Base-by-base conservation (phyloP, 202 grass and related monocot species). In the Brachypodium distachyon region DNA sequence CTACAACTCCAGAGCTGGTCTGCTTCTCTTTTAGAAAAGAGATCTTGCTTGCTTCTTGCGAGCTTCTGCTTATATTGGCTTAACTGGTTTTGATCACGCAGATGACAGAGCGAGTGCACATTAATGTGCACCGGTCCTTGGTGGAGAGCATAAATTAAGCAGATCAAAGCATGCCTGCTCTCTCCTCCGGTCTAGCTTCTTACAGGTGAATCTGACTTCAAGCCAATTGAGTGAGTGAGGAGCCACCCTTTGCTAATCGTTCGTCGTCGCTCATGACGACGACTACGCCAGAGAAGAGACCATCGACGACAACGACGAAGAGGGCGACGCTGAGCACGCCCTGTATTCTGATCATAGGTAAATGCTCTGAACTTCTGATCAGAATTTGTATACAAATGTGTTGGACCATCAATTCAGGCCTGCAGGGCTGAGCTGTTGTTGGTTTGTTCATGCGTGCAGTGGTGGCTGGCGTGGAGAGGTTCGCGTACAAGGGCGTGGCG, bases 381-480 rank as follows among this genome's bases (percentile, higher is more conserved):
- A 61, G 28, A 6, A 1, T 6, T 0, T 0, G 3, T 5, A 5
- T 51, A 0, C 9, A 1, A 6, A 16, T 21, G 52, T 19, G 43
- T 12, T 6, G 12, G 27, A 1, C n/a, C n/a, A n/a, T n/a, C n/a
- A n/a, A n/a, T n/a, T n/a, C n/a, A n/a, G n/a, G n/a, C n/a, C n/a
- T 26, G 16, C 14, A 62, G 36, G 6, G 0, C 6, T 65, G 9
- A 12, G 70, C 2, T 25, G n/a, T 32, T 84, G 9, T 22, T 46
- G n/a, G n/a, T 2, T 34, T 34, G 28, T 34, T 65, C 61, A 41
- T 67, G 39, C 13, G 23, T 18, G 85, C 82, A 98, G 95, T 78
- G 85, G 89, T 94, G 79, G 95, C 95, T 6, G 69, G 95, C 51
- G 89, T 88, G 73, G 95, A 98, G 75, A 81, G 95, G 75, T 94